Evolutionary conservation across 2,329 filamentous ascomycete genomes (phyloP), one percentile per base, ranked within the genome.

Genomic region (Aspergillus aculeatinus): DNA sequence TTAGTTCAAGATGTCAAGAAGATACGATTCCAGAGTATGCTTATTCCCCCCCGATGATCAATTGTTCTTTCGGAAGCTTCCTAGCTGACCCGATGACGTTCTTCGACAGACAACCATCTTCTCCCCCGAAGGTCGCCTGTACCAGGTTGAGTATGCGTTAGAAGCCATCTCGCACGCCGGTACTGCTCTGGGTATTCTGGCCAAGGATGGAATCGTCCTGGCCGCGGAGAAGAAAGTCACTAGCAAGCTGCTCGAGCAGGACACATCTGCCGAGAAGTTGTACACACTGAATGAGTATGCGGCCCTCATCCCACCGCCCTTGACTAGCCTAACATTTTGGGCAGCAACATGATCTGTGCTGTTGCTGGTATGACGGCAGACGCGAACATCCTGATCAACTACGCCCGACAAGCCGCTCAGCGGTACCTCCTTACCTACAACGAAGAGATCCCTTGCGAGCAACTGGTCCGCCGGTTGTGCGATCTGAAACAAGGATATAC

Each of bases 311-410:
- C n/a, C 10, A 42, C 44, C 21, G 5, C 7, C 35, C 27, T 12
- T 11, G 49, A 50, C 23, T 21, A 16, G 12, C 57, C 68, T 73
- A 60, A 70, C 49, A 5, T 14, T 49, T 55, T 19, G 21, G 27
- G 42, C 67, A 98, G 94, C 82, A 99, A 99, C 84, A 99, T 99
- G 96, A 98, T 99, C 80, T 97, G 93, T 80, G 95, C 95, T 63
- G 95, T 99, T 62, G 95, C 95, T 71, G 95, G 95, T 75, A 98
- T 99, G 94, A 99, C 93, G 50, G 95, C 95, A 74, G 95, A 99
- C 76, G 95, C 95, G 78, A 99, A 99, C 83, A 99, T 99, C 79
- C 92, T 99, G 77, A 99, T 99, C 87, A 99, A 99, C 85, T 97
- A 96, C 80, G 96, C 95, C 76, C 92, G 95, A 71, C 92, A 96